These are phyloP conservation scores for Verbascum thapsus DNA, from an alignment of 257 asterid genomes.

Conservation along the genomic window DNA sequence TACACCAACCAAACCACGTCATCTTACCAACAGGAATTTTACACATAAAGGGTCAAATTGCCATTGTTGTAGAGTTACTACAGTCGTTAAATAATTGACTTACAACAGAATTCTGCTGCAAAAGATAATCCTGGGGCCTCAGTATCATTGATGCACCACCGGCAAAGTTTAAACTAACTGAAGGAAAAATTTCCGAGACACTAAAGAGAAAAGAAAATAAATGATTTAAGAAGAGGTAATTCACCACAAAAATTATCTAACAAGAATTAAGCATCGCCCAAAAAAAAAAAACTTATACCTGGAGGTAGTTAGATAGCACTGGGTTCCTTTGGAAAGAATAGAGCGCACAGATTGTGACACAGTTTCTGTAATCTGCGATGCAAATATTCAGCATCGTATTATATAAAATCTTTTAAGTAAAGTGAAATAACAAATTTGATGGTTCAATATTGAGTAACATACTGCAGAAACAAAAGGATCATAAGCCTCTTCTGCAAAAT, in stretches of 20 bases:
- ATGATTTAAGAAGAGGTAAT: conserved; percentile 1
- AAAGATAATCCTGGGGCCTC: conserved; percentile 86
- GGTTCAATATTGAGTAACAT: conserved; percentile 34
- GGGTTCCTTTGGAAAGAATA: conserved; percentile 64
- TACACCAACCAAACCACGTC: conserved; percentile 28
- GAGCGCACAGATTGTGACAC: conserved; percentile 69
- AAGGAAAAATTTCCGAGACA: conserved; percentile 71
- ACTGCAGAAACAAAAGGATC: conserved; percentile 80
- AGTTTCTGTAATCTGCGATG: conserved; percentile 61
- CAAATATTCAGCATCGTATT: neutral
- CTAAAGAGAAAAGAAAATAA: conserved; percentile 37
- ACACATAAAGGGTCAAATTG: no score
- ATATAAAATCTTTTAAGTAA: no score
- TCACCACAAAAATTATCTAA: conserved; percentile 12
- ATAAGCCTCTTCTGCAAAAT: conserved; percentile 86
- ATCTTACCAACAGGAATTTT: conserved; percentile 6
- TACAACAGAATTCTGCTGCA: conserved; percentile 88
- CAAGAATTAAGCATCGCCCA: neutral
- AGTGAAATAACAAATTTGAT: no score
- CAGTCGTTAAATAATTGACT: conserved; percentile 28
- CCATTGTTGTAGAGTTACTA: no score
- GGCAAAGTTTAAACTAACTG: conserved; percentile 74
- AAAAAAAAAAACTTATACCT: conserved; percentile 45
- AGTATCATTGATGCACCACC: conserved; percentile 88
- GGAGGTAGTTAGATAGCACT: conserved; percentile 75